Conservation (phyloP, 257 asterid genomes). For the Schizonepeta tenuifolia region DNA sequence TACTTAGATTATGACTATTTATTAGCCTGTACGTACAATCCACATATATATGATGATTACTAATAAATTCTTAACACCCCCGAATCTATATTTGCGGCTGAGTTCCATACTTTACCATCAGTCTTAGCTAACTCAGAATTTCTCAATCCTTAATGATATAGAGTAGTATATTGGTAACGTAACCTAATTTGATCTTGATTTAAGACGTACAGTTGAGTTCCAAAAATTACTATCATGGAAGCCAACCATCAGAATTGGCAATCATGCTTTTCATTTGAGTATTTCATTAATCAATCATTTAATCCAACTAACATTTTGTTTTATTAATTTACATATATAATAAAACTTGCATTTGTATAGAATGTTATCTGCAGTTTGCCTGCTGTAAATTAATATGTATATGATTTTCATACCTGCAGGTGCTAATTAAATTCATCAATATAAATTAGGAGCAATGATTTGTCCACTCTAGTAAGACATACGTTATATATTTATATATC, state of each 20-base stretch:
- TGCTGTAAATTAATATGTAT: neutral
- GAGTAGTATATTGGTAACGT: neutral
- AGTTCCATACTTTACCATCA: neutral
- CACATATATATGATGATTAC: slow-evolving; percentile 9
- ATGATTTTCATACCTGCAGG: neutral
- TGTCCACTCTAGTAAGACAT: neutral
- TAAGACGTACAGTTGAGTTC: neutral
- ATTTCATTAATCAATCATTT: neutral
- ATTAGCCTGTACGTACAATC: neutral
- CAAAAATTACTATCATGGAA: too few species aligned
- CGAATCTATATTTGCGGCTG: too few species aligned
- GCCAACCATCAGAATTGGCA: neutral
- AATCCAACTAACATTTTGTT: neutral
- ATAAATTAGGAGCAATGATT: neutral
- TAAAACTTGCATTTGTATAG: neutral
- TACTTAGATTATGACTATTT: slow-evolving; percentile 20
- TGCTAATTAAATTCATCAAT: neutral
- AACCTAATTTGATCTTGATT: slow-evolving; percentile 1
- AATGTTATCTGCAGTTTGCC: neutral
- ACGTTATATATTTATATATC: too few species aligned
- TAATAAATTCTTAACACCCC: neutral
- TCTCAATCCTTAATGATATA: neutral
- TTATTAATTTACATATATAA: too few species aligned
- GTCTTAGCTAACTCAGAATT: neutral
- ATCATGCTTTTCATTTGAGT: neutral